phyloP scores from a whole-genome alignment of 176 grass and related monocot genomes.

The Elymus sibiricus region DNA sequence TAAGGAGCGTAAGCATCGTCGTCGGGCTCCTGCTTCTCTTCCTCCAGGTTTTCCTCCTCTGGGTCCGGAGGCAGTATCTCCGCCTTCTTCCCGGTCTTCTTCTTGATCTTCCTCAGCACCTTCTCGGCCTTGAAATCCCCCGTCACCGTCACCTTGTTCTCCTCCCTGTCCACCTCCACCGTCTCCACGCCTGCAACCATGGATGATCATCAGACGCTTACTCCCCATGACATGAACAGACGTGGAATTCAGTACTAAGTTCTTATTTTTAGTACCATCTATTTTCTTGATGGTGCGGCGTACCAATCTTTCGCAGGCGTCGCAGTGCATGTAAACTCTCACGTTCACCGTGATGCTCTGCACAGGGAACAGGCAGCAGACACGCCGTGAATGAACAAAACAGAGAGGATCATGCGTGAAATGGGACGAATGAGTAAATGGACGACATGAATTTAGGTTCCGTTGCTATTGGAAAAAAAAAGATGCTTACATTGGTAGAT shows the following conservation, averaged over 20 bases:
- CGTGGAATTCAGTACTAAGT: background rate
- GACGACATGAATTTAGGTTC: background rate
- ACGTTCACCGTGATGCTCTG: constrained; percentile 32
- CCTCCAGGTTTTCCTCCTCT: constrained; percentile 12
- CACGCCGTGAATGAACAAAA: background rate
- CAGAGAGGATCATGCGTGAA: background rate
- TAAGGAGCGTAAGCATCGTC: background rate
- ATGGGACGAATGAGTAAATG: background rate
- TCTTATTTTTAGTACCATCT: background rate
- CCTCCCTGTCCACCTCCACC: constrained; percentile 38
- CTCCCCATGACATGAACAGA: no score
- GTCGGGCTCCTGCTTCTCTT: background rate
- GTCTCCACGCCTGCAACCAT: constrained; percentile 32
- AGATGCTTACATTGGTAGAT: background rate
- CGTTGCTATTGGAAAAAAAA: background rate
- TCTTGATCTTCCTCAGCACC: constrained; percentile 38
- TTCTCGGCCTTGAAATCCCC: constrained; percentile 27
- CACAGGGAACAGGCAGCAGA: background rate
- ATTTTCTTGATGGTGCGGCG: constrained; percentile 26
- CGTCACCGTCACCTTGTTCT: constrained; percentile 45
- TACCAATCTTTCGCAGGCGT: constrained; percentile 41
- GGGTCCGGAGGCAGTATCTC: constrained; percentile 2
- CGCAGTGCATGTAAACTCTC: constrained; percentile 47
- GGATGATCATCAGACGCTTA: background rate
- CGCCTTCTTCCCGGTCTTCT: constrained; percentile 38